Evolutionary conservation across 768 basidiomycete genomes (phyloP).

Genomic region (Auricularia cornea): DNA sequence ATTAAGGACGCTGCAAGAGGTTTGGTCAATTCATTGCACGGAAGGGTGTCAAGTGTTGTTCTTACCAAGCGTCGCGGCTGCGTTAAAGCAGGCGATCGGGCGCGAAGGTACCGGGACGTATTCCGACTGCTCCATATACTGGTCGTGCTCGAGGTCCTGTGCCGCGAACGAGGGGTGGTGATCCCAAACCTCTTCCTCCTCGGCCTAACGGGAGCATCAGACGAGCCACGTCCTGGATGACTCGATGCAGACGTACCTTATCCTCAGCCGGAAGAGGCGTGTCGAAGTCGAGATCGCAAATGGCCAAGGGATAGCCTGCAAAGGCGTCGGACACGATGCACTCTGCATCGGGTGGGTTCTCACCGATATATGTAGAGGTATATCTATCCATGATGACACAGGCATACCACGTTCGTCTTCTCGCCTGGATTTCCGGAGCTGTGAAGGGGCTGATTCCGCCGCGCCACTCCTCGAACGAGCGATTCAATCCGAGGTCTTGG

Average conservation of each 20-base stretch:
- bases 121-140: background rate
- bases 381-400: conserved; percentile 68
- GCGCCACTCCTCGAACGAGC: conserved; percentile 65
- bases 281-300: conserved; percentile 63
- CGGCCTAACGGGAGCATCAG: conserved; percentile 18
- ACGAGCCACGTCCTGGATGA: no score
- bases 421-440: conserved; percentile 54
- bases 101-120: conserved; percentile 40
- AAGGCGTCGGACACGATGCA: no score
- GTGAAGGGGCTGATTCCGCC: conserved; percentile 49
- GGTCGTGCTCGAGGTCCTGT: conserved; percentile 24
- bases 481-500: conserved; percentile 78
- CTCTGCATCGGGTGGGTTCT: no score
- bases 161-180: conserved; percentile 32
- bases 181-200: conserved; percentile 50
- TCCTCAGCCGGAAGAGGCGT: conserved; percentile 50
- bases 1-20: conserved; percentile 49
- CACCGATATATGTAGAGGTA: conserved; percentile 69
- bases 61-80: conserved; percentile 51
- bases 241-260: conserved; percentile 28
- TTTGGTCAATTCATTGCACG: background rate
- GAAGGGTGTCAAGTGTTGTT: conserved; percentile 3
- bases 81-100: conserved; percentile 48
- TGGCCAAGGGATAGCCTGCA: conserved; percentile 56
- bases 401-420: conserved; percentile 69